Conservation (phyloP, 805 yeast species). For the Gaillardinia entomophila region DNA sequence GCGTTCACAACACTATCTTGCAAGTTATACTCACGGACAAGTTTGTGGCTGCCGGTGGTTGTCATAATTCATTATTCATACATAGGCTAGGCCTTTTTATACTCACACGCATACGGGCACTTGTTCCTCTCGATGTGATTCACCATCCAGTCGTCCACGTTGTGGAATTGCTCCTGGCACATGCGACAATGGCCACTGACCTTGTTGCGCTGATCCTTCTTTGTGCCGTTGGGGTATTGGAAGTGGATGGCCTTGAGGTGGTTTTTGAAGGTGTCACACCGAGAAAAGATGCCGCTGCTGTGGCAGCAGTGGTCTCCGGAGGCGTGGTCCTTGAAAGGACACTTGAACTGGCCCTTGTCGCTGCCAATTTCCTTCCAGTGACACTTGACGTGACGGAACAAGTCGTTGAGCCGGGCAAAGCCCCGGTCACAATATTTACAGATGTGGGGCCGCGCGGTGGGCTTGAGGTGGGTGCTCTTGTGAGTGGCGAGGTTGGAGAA, state of each 20-base stretch:
- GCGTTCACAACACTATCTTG: too few species aligned
- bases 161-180: constrained; percentile 60
- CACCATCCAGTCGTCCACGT: constrained; percentile 75
- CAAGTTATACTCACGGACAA: too few species aligned
- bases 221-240: constrained; percentile 81
- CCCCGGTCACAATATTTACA: constrained; percentile 80
- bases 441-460: constrained; percentile 67
- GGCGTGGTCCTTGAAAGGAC: constrained; percentile 57
- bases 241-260: constrained; percentile 88
- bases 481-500: constrained; percentile 83
- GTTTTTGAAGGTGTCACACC: constrained; percentile 90
- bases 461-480: constrained; percentile 69
- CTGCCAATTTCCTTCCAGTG: constrained; percentile 75
- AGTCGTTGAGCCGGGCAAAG: constrained; percentile 82
- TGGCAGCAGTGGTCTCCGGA: constrained; percentile 53
- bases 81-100: neutral
- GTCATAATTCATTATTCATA: too few species aligned
- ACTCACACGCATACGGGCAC: constrained; percentile 20
- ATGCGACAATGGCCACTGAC: constrained; percentile 73
- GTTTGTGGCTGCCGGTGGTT: too few species aligned
- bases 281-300: constrained; percentile 74
- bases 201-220: constrained; percentile 64
- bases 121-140: constrained; percentile 57
- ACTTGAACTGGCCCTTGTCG: constrained; percentile 64
- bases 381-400: constrained; percentile 77